These are phyloP conservation scores for Asterophora lycoperdoides DNA, from an alignment of 768 basidiomycete genomes.

Conservation along the genomic window DNA sequence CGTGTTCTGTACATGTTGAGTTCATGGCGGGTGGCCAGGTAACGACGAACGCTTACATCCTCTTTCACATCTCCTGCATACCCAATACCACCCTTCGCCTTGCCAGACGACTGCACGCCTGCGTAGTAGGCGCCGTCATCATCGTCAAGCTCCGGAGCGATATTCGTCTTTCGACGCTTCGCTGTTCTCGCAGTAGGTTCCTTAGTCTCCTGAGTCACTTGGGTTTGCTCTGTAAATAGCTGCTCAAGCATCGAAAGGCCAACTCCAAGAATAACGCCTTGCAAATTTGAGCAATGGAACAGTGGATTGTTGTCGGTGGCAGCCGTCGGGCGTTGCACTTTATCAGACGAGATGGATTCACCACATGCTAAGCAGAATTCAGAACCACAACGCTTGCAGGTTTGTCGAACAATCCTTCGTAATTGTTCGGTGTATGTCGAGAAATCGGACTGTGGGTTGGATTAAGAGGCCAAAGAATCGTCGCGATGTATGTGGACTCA, in stretches of 20 bases:
- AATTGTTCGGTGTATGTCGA: constrained; percentile 64
- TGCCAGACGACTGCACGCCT: constrained; percentile 45
- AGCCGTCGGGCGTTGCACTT: constrained; percentile 39
- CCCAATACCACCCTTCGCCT: constrained; percentile 75
- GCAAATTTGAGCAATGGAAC: constrained; percentile 86
- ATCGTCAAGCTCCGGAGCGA: constrained; percentile 34
- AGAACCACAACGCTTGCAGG: constrained; percentile 58
- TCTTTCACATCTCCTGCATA: constrained; percentile 83
- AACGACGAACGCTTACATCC: constrained; percentile 60
- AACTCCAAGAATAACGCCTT: constrained; percentile 88
- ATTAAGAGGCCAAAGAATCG: constrained; percentile 13
- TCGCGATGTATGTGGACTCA: constrained; percentile 38
- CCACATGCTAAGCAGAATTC: constrained; percentile 76
- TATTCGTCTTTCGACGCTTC: constrained; percentile 45
- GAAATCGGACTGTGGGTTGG: constrained; percentile 59
- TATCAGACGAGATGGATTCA: constrained; percentile 50
- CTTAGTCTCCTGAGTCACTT: constrained; percentile 28
- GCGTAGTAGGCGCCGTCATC: constrained; percentile 51
- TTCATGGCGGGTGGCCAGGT: not conserved
- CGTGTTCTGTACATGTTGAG: constrained; percentile 47
- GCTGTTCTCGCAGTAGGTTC: constrained; percentile 34
- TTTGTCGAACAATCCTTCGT: constrained; percentile 48
- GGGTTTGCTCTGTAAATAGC: constrained; percentile 54
- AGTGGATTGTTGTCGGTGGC: constrained; percentile 51
- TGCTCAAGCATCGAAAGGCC: constrained; percentile 85